Percentiles rank a stretch among this genome's conserved stretches.
Evolutionary conservation across 805 yeast genomes (phyloP).

Genomic region (Peterozyma xylosa): DNA sequence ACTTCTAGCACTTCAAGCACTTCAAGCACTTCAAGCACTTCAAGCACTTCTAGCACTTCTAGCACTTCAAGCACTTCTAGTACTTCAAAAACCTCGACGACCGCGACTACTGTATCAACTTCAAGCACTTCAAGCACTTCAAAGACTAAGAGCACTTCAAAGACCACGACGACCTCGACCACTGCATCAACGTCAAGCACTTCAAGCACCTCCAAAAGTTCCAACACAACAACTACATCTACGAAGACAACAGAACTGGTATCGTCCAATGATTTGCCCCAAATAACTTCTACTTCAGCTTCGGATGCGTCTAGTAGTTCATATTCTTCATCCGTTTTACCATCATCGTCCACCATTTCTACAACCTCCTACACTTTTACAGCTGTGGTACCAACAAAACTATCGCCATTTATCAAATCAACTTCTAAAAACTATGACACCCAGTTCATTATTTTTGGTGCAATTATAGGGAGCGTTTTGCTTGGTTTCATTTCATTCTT

Average conservation of each 20-base stretch:
- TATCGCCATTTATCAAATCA: slow-evolving; percentile 24
- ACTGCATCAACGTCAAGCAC: not conserved
- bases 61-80: not conserved
- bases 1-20: not conserved
- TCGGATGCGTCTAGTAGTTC: not conserved
- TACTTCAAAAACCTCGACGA: too few species aligned
- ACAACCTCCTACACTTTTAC: slow-evolving; percentile 6
- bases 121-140: not conserved
- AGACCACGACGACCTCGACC: slow-evolving; percentile 1
- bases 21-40: not conserved
- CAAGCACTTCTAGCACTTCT: not conserved
- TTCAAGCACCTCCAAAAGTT: not conserved
- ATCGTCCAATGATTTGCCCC: too few species aligned
- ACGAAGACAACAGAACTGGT: too few species aligned
- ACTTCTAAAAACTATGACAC: slow-evolving; percentile 24
- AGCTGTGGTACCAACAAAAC: too few species aligned
- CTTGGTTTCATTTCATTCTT: slow-evolving; percentile 9
- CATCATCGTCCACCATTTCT: slow-evolving; percentile 14
- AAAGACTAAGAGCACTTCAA: not conserved
- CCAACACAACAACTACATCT: not conserved
- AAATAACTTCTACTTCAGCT: too few species aligned
- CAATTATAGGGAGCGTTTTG: slow-evolving; percentile 18
- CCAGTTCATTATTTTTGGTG: slow-evolving; percentile 36
- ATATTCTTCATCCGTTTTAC: slow-evolving; percentile 1
- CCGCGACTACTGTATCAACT: slow-evolving; percentile 1